Evolutionary conservation across 441 rosid genomes (phyloP), one percentile per base, ranked within the genome.

Genomic region (Jatropha podagrica): DNA sequence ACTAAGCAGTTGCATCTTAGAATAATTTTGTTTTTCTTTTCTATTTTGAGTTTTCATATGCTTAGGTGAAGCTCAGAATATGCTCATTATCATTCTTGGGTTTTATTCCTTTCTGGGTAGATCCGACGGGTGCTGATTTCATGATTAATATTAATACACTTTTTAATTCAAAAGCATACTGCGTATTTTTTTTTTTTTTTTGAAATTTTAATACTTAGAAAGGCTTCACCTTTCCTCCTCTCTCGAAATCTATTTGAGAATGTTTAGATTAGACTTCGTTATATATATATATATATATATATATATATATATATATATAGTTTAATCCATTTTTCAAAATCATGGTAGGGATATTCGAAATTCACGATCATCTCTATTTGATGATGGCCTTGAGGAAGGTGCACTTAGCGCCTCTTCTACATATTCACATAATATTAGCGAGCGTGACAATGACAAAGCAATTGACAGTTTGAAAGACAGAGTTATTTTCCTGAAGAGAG

Each of bases 381-480:
- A 89, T 70, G 90, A 91, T 68, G 88, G 90, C 60, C 89, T 92
- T 65, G 98, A 92, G 81, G 98, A 91, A 85, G 97, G 97, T 67
- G 91, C 89, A 66, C 88, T 92, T 52, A 82, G 85, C 71, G 82
- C 89, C 62, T 84, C 95, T 32, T 79, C 92, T 61, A 87, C 94
- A 12, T 83, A 80, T 80, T 80, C 93, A 67, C 76, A 75, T 52
- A 90, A 86, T 72, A 79, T 79, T 61, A 84, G 54, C 70, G 97
- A 93, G 78, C 91, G 77, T 40, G 95, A 89, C 78, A 95, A 91
- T 80, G 98, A 90, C 67, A 90, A 82, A 78, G 92, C 90, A 2
- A 58, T 93, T 5, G 91, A 85, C 20, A 82, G 69, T 84, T 81
- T 95, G 69, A 90, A 95, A 58, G 94, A 91, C 75, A 89, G 90